Evolutionary conservation across 2,329 filamentous ascomycete species (phyloP), one percentile per base, ranked within the genome.

Genomic region (Mycosphaerella sp.): DNA sequence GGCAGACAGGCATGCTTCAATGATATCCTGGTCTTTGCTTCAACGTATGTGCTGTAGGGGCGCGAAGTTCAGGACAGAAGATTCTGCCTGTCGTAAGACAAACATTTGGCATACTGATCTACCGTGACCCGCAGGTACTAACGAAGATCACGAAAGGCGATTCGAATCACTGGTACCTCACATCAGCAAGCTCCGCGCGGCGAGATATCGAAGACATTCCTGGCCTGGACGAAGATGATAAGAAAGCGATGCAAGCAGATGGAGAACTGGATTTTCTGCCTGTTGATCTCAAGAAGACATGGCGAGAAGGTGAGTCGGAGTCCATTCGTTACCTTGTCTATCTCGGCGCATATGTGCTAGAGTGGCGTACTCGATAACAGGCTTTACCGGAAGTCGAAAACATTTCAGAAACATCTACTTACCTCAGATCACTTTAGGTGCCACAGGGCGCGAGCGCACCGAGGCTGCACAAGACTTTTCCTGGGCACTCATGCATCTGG

Each of bases 391-490:
- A n/a, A n/a, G n/a, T n/a, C n/a, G n/a, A n/a, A n/a, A n/a, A n/a
- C n/a, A n/a, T n/a, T n/a, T n/a, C n/a, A n/a, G n/a, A n/a, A n/a
- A n/a, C n/a, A n/a, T n/a, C 7, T 25, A 25, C 21, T 25, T 4
- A 25, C 4, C 21, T 25, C 21, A 25, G 21, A 6, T 25, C 21
- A 25, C 21, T 21, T 6, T 25, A 25, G 21, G 78, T 1, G 80
- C 81, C 8, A 77, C 81, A 7, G 81, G 81, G 0, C 70, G 79
- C 6, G 80, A 82, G 61, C 71, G 81, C 27, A 84, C 80, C 9
- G 77, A 83, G 56, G 79, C 77, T 28, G 81, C 81, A 5, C 73
- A 79, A 60, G 81, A 85, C 63, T 73, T 79, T 25, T 80, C 78
- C 2, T 85, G 81, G 81, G 78, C 78, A 16, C 66, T 85, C 21